Base-by-base conservation (phyloP, 306 rosid genomes). In the Prunus fruticosa region DNA sequence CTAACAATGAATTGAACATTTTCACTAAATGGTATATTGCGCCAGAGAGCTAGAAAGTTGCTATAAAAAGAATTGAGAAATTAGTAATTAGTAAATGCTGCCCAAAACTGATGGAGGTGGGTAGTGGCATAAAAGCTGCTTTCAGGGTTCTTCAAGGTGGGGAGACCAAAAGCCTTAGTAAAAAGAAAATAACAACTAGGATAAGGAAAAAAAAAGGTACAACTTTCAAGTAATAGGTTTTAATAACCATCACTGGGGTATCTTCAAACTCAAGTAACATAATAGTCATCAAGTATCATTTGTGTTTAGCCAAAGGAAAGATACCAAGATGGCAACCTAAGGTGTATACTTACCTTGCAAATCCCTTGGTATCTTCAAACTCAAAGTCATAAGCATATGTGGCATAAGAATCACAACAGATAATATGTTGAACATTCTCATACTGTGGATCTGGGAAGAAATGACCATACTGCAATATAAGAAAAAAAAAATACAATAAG, bases 371-470 rank as follows among this genome's bases (percentile, higher is more conserved):
- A 84, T 84, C 90, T 58, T 87, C 96, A 74, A 94, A 94, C 85
- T 90, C 96, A 65, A 92, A 94, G 87, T 92, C 98, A 70, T 94
- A 94, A 54, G 96, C 93, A 86, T 94, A 94, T 75, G 98, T 94
- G 74, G 95, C 98, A 76, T 89, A 90, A 57, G 98, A 94, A 89
- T 92, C 98, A 56, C 98, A 94, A 78, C 98, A 94, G 73, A 94
- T 94, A 68, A 94, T 81, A 77, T 94, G 98, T 79, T 94, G 98
- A 80, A 94, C 98, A 84, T 94, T 90, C 81, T 94, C 97, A 83
- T 94, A 94, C 82, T 92, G 97, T 58, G 98, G 98, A 84, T 94
- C 98, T 49, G 98, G 97, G 85, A 94, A 92, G 87, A 94, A 94
- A 89, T 94, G 98, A 68, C 98, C 98, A 83, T 89, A 94, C 98